Evolutionary conservation across 371 early-diverging fungal species (phyloP).

Genomic region (Rhizomucor pusillus): DNA sequence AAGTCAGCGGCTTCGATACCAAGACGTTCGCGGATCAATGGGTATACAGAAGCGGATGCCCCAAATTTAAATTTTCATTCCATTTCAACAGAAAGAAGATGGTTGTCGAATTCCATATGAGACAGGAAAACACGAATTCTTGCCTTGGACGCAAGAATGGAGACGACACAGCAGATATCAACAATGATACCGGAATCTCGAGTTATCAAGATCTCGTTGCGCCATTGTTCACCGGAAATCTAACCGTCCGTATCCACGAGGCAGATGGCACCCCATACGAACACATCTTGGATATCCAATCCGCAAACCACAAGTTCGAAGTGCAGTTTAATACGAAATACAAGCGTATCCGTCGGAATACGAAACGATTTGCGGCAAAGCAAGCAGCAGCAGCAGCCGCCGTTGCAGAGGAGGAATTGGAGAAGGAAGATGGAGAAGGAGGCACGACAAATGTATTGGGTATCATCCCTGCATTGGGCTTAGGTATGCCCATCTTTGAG

Average conservation of each 20-base stretch:
- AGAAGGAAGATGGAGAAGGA: constrained; percentile 45
- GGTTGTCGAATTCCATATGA: constrained; percentile 88
- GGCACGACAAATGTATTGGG: constrained; percentile 46
- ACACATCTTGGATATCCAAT: constrained; percentile 87
- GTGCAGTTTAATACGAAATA: constrained; percentile 96
- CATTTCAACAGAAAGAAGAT: constrained; percentile 91
- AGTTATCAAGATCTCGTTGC: constrained; percentile 16
- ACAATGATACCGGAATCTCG: constrained; percentile 1
- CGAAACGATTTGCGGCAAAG: constrained; percentile 76
- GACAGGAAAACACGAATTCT: constrained; percentile 77
- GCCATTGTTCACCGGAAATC: constrained; percentile 71
- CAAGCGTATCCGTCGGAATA: constrained; percentile 88
- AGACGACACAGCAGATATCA: background rate
- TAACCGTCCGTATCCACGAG: constrained; percentile 91
- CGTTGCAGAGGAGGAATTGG: constrained; percentile 59
- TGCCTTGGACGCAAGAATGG: background rate
- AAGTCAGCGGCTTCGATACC: constrained; percentile 79
- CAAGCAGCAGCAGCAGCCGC: constrained; percentile 81
- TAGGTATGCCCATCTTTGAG: constrained; percentile 73
- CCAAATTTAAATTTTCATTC: constrained; percentile 77
- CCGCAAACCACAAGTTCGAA: constrained; percentile 75
- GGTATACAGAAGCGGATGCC: constrained; percentile 89
- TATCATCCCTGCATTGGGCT: constrained; percentile 55
- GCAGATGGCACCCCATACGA: constrained; percentile 94
- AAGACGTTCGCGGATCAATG: constrained; percentile 90